A percentile compares a stretch with the other conserved stretches of the same genome.
These are phyloP conservation scores for Chaetothyriales sp. DNA, from an alignment of 2,329 filamentous ascomycete species.

Conservation along the genomic window DNA sequence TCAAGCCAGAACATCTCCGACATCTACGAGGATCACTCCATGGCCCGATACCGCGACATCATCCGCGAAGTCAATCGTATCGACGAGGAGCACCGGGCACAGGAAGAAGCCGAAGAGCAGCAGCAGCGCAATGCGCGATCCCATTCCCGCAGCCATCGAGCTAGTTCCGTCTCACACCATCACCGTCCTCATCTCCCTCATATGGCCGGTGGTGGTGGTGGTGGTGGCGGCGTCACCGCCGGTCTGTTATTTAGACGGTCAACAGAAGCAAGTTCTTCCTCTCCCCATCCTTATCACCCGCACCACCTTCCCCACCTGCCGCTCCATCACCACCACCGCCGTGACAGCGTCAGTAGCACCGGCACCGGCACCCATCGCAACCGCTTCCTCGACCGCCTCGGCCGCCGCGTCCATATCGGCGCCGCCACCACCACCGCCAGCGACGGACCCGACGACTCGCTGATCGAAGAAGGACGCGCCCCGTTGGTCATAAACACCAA, in stretches of 20 bases:
- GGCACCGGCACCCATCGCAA: constrained; percentile 37
- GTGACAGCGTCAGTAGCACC: constrained; percentile 6
- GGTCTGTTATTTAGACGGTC: constrained; percentile 11
- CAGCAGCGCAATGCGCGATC: not conserved
- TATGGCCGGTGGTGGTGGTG: constrained; percentile 11
- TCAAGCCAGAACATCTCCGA: constrained; percentile 47
- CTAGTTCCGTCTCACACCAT: constrained; percentile 14
- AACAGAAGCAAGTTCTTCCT: constrained; percentile 19
- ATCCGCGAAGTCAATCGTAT: constrained; percentile 27
- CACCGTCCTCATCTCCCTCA: not conserved
- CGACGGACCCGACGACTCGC: constrained; percentile 11
- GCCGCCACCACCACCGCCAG: too few relatives aligned
- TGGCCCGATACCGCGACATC: constrained; percentile 23
- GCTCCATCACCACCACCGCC: not conserved
- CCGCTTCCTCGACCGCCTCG: constrained; percentile 44
- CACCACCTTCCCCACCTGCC: not conserved
- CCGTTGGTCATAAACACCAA: constrained; percentile 3
- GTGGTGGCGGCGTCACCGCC: too few relatives aligned
- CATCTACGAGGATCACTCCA: constrained; percentile 43
- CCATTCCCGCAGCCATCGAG: constrained; percentile 1
- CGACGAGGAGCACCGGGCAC: constrained; percentile 21
- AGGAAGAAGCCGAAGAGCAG: constrained; percentile 4
- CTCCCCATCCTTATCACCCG: not conserved
- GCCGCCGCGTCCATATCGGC: constrained; percentile 11
- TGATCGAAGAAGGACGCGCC: constrained; percentile 13